These are phyloP conservation scores for Epicoccum nigrum DNA, from an alignment of 2,329 filamentous ascomycete species.

Conservation along the genomic window DNA sequence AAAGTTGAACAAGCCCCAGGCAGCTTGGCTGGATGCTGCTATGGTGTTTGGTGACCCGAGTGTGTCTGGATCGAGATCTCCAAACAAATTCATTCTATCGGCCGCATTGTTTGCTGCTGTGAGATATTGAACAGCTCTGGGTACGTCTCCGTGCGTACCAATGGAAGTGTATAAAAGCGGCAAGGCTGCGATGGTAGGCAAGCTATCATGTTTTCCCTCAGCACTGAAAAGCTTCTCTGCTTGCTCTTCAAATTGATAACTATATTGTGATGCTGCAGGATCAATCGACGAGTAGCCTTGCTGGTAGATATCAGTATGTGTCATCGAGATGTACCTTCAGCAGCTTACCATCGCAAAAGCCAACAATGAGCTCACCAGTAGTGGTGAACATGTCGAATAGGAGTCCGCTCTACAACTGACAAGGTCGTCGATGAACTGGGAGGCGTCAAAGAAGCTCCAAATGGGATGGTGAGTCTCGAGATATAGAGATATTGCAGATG, in stretches of 20 bases:
- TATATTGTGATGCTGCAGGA: constrained; percentile 5
- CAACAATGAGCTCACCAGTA: constrained; percentile 16
- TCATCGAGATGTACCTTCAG: neutral
- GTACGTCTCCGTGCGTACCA: constrained; percentile 14
- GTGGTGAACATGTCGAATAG: constrained; percentile 13
- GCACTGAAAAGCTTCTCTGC: constrained; percentile 18
- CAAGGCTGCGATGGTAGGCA: constrained; percentile 15
- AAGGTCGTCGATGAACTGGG: constrained; percentile 16
- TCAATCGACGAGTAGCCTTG: constrained; percentile 16
- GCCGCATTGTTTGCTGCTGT: constrained; percentile 11
- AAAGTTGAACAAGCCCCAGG: constrained; percentile 22
- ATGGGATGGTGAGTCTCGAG: constrained; percentile 19
- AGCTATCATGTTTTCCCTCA: constrained; percentile 2
- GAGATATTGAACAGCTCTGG: constrained; percentile 12
- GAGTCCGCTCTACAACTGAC: constrained; percentile 10
- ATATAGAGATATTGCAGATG: constrained; percentile 18
- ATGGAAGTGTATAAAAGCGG: constrained; percentile 15
- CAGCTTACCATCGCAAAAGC: constrained; percentile 17
- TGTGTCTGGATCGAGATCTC: constrained; percentile 8
- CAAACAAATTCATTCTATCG: constrained; percentile 14
- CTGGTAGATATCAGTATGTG: neutral
- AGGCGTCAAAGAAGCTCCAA: constrained; percentile 21
- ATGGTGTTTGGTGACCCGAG: constrained; percentile 4
- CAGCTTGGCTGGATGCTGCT: constrained; percentile 15
- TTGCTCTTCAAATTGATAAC: constrained; percentile 16